Percentiles rank a stretch among this genome's conserved stretches.
These are phyloP conservation scores for Trichoderma hamatum DNA, from an alignment of 2,329 filamentous ascomycete genomes.

Conservation along the genomic window DNA sequence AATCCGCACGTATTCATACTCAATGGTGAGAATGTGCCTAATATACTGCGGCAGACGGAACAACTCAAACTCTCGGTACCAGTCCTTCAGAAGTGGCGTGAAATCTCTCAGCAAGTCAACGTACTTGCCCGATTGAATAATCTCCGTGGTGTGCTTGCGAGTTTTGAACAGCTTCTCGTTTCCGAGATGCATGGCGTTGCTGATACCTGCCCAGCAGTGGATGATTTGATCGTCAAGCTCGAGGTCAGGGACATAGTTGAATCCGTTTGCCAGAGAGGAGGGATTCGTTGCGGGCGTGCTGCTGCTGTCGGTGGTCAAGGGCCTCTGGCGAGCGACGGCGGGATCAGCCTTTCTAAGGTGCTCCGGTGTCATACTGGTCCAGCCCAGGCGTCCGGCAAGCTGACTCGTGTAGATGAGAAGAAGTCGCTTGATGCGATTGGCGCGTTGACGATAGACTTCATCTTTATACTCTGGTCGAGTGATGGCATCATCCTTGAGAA, in stretches of 20 bases:
- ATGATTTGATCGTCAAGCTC: slow-evolving; percentile 71
- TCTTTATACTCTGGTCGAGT: slow-evolving; percentile 71
- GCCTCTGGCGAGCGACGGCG: slow-evolving; percentile 55
- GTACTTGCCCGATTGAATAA: slow-evolving; percentile 86
- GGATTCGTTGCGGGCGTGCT: slow-evolving; percentile 63
- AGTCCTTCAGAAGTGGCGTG: slow-evolving; percentile 74
- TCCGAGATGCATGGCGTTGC: slow-evolving; percentile 85
- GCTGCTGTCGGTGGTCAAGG: slow-evolving; percentile 56
- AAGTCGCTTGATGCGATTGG: slow-evolving; percentile 79
- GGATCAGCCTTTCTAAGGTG: slow-evolving; percentile 61
- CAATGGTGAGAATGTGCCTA: slow-evolving; percentile 81
- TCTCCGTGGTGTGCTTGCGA: slow-evolving; percentile 81
- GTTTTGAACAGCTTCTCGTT: slow-evolving; percentile 89
- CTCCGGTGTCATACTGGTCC: slow-evolving; percentile 90
- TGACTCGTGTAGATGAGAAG: slow-evolving; percentile 91
- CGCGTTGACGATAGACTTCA: slow-evolving; percentile 74
- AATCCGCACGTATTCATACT: slow-evolving; percentile 93
- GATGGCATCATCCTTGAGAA: slow-evolving; percentile 61
- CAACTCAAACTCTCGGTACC: slow-evolving; percentile 81
- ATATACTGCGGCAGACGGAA: slow-evolving; percentile 69
- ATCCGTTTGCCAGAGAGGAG: slow-evolving; percentile 59
- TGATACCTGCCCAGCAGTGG: slow-evolving; percentile 93
- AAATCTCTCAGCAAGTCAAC: slow-evolving; percentile 79
- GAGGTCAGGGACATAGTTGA: slow-evolving; percentile 68
- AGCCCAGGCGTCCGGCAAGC: slow-evolving; percentile 86